Percentiles rank a stretch among this genome's conserved stretches.
Conservation (phyloP, 805 yeast species). For the Metschnikowia colocasiae region DNA sequence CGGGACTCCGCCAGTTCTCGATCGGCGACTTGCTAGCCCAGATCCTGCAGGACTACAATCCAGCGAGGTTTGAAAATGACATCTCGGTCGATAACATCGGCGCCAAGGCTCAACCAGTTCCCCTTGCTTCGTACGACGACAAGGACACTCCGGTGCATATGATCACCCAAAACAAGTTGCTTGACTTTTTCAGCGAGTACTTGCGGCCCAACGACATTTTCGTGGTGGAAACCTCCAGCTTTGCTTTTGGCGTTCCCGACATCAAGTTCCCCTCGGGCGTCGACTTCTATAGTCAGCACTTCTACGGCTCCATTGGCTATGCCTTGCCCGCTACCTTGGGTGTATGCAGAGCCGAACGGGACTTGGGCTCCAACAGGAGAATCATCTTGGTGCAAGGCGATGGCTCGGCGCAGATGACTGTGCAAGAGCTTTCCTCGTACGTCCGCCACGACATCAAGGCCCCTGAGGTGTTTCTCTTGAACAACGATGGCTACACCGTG, state of each 20-base stretch:
- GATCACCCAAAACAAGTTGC: constrained; percentile 33
- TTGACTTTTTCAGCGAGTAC: constrained; percentile 26
- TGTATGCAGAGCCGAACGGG: constrained; percentile 67
- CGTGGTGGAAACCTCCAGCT: constrained; percentile 81
- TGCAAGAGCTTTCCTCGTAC: constrained; percentile 74
- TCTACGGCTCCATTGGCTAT: constrained; percentile 83
- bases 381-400: constrained; percentile 81
- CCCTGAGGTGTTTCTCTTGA: constrained; percentile 70
- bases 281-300: constrained; percentile 59
- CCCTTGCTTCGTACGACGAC: constrained; percentile 7
- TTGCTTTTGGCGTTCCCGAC: constrained; percentile 74
- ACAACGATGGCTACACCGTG: constrained; percentile 86
- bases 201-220: constrained; percentile 63
- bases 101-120: constrained; percentile 14
- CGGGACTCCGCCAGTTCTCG: constrained; percentile 27
- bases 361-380: constrained; percentile 47
- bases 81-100: constrained; percentile 17
- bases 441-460: constrained; percentile 51
- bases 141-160: constrained; percentile 8
- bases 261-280: constrained; percentile 54
- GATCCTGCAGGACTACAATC: constrained; percentile 19
- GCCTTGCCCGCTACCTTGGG: constrained; percentile 88
- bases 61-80: constrained; percentile 15
- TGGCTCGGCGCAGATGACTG: constrained; percentile 93
- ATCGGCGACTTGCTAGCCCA: constrained; percentile 32